Conservation (phyloP, 2,329 filamentous ascomycete genomes). For the Apiospora sp. region DNA sequence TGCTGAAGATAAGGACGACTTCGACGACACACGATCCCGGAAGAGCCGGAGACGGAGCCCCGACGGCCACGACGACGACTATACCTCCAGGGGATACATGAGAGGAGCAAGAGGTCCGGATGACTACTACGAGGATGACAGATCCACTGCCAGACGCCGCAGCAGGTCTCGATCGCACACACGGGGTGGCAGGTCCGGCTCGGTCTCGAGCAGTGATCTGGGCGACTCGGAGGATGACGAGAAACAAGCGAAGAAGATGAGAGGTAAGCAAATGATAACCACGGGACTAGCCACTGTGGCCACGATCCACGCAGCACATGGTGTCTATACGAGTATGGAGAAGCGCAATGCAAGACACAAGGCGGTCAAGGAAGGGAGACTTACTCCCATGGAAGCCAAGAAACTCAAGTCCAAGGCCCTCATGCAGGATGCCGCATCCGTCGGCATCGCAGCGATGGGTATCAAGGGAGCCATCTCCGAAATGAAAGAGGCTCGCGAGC, state of each 20-base stretch:
- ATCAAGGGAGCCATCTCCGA: conserved; percentile 65
- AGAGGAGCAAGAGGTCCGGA: conserved; percentile 43
- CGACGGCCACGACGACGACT: conserved; percentile 46
- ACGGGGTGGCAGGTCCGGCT: conserved; percentile 52
- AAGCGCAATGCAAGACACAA: conserved; percentile 61
- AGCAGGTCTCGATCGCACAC: conserved; percentile 48
- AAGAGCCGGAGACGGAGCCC: conserved; percentile 41
- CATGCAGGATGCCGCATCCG: conserved; percentile 65
- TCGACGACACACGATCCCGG: conserved; percentile 49
- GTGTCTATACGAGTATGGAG: conserved; percentile 66
- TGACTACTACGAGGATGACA: conserved; percentile 58
- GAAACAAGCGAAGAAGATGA: conserved; percentile 63
- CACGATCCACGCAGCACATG: conserved; percentile 67
- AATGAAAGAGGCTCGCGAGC: conserved; percentile 62
- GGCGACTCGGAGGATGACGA: conserved; percentile 66
- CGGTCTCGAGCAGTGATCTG: conserved; percentile 61
- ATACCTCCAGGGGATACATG: conserved; percentile 45
- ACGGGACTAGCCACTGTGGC: conserved; percentile 65
- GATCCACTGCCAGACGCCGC: conserved; percentile 46
- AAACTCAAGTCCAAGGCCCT: conserved; percentile 66
- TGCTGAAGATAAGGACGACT: conserved; percentile 53
- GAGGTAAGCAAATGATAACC: conserved; percentile 68
- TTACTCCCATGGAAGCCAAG: conserved; percentile 59
- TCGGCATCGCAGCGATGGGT: conserved; percentile 65
- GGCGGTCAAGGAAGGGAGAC: conserved; percentile 61